These are phyloP conservation scores for Epichloe brachyelytri DNA, from an alignment of 2,329 filamentous ascomycete genomes.

Conservation along the genomic window DNA sequence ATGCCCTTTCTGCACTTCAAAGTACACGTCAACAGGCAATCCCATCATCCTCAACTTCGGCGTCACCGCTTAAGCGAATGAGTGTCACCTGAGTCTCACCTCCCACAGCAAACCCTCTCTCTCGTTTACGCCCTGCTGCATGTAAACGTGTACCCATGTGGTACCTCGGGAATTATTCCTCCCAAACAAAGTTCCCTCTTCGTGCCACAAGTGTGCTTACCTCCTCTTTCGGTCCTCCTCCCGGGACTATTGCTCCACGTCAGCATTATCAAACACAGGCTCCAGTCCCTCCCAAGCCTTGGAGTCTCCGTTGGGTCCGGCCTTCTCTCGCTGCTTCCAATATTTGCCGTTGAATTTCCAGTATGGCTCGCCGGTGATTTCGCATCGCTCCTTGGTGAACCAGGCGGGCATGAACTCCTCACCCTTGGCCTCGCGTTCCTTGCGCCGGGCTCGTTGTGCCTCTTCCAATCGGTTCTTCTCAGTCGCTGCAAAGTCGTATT, in stretches of 20 bases:
- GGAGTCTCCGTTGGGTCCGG: constrained; percentile 43
- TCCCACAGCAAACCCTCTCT: too few relatives aligned
- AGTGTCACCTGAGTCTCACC: too few relatives aligned
- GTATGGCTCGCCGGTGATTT: constrained; percentile 74
- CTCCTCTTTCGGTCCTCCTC: background rate
- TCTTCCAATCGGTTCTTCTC: constrained; percentile 95
- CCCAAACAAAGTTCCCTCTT: too few relatives aligned
- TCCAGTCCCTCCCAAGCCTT: constrained; percentile 60
- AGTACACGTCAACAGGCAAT: too few relatives aligned
- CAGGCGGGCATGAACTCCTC: constrained; percentile 76
- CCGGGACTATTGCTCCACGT: constrained; percentile 10
- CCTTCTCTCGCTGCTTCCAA: constrained; percentile 62
- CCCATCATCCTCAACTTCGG: too few relatives aligned
- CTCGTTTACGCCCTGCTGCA: too few relatives aligned
- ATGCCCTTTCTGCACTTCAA: too few relatives aligned
- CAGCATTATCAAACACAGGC: constrained; percentile 49
- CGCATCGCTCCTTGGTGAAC: constrained; percentile 64
- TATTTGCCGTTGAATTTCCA: constrained; percentile 87
- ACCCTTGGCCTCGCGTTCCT: constrained; percentile 60
- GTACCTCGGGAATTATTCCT: too few relatives aligned
- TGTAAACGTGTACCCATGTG: too few relatives aligned
- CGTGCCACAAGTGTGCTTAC: background rate
- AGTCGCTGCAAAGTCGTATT: constrained; percentile 81
- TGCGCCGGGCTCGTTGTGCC: constrained; percentile 66
- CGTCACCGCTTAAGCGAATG: too few relatives aligned